Base-by-base conservation (phyloP, 176 grass and related monocot genomes). In the Calamus simplicifolius region DNA sequence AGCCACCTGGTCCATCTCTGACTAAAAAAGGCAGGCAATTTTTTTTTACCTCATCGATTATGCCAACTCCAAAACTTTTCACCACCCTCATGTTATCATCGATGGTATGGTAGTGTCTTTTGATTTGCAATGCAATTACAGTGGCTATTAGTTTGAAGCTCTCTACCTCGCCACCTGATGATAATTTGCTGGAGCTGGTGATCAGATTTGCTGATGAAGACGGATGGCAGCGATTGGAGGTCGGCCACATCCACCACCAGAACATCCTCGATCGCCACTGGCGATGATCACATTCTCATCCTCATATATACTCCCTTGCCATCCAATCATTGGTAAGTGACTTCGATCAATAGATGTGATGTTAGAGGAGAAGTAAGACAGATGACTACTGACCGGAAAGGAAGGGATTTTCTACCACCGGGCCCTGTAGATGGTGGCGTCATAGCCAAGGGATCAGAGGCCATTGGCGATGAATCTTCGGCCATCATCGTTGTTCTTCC, bases 231-330 rank as follows among this genome's bases (percentile, higher is more conserved):
- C 29, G 73, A 60, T 56, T 88, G 93, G 6, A 97, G 81, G 71
- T 82, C 83, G n/a, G 75, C 87, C 16, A 92, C 71, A 58, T 97
- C 21, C 21, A 23, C 93, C 70, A 97, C 81, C 49, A 97, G 65
- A 27, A 97, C 73, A 29, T 87, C 50, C 30, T 54, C n/a, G n/a
- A n/a, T n/a, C 21, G 0, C 18, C 67, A 12, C 8, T 75, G 16
- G 66, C 68, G 4, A 71, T 54, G 56, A 97, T 64, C 50, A 82
- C 86, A 66, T 97, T 87, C 61, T 92, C 80, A 75, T 92, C 91
- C 76, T 97, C 84, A 54, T n/a, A n/a, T n/a, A n/a, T 96, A 87
- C 53, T 87, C 86, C 4, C 91, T 86, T 62, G 82, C 54, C 16
- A 31, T n/a, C 35, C 35, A 7, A 13, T 13, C 35, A 13, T 43